phyloP scores from a whole-genome alignment of 2,329 filamentous ascomycete species.

The Nigrospora sphaerica region DNA sequence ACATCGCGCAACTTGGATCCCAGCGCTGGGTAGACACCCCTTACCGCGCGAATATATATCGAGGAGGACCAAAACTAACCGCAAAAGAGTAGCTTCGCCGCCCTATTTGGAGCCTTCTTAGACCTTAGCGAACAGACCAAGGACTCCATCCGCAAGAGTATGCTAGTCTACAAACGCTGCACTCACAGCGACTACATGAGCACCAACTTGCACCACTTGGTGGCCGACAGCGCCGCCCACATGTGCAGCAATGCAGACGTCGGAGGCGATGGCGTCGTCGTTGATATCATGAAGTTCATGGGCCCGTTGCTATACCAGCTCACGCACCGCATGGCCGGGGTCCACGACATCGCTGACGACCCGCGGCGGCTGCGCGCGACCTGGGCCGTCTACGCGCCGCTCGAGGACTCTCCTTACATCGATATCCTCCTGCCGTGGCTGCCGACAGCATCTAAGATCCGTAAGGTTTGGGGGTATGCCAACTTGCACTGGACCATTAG shows the following conservation, averaged over 20 bases:
- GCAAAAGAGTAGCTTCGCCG: neutral
- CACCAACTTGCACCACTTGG: neutral
- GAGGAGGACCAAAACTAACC: neutral
- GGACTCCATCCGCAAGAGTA: neutral
- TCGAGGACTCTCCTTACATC: slow-evolving; percentile 4
- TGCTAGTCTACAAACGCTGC: slow-evolving; percentile 1
- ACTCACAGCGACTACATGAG: slow-evolving; percentile 1
- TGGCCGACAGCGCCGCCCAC: neutral
- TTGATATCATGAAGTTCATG: slow-evolving; percentile 1
- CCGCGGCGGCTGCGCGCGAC: neutral
- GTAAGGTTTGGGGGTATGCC: slow-evolving; percentile 2
- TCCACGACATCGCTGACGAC: slow-evolving; percentile 2
- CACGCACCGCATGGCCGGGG: slow-evolving; percentile 1
- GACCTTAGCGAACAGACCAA: slow-evolving; percentile 2
- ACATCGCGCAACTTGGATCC: slow-evolving; percentile 1
- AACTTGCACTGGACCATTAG: neutral
- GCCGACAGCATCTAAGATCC: slow-evolving; percentile 1
- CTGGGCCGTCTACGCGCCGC: slow-evolving; percentile 1
- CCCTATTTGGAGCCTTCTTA: slow-evolving; percentile 1
- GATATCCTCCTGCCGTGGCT: slow-evolving; percentile 4
- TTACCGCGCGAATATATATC: no score
- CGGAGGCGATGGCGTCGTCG: neutral
- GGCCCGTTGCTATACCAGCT: slow-evolving; percentile 1
- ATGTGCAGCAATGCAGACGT: neutral
- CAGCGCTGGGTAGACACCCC: neutral